Evolutionary conservation across 2,329 filamentous ascomycete genomes (phyloP).

Genomic region (Meredithiella fracta): DNA sequence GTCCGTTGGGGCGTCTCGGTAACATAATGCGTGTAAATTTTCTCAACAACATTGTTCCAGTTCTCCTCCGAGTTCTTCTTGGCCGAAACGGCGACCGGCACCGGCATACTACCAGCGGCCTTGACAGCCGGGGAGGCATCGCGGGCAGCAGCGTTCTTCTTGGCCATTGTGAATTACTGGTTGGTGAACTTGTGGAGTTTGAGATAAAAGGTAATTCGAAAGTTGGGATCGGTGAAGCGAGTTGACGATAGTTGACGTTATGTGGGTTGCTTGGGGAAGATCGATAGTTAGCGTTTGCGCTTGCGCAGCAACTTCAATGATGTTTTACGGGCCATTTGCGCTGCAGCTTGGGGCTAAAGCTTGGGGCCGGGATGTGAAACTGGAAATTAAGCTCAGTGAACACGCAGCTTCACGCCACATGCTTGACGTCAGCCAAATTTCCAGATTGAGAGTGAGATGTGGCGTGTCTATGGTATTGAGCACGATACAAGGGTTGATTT

Average conservation of each 20-base stretch:
- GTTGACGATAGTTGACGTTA: background rate
- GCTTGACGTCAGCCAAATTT: slow-evolving; percentile 10
- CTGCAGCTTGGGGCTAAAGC: background rate
- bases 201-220: background rate
- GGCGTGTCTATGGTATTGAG: too few species aligned
- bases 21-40: slow-evolving; percentile 64
- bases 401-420: slow-evolving; percentile 15
- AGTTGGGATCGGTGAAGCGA: background rate
- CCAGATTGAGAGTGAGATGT: background rate
- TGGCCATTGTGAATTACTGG: slow-evolving; percentile 9
- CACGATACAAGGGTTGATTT: background rate
- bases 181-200: background rate
- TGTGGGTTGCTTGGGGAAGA: background rate
- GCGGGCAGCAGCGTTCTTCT: slow-evolving; percentile 10
- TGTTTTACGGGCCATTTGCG: background rate
- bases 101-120: slow-evolving; percentile 13
- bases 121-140: slow-evolving; percentile 17
- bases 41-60: slow-evolving; percentile 45
- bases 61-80: slow-evolving; percentile 20
- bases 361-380: slow-evolving; percentile 2
- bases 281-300: background rate
- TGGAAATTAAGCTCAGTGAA: slow-evolving; percentile 9
- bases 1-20: slow-evolving; percentile 73
- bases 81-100: slow-evolving; percentile 15
- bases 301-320: background rate